Percentiles rank a stretch among this genome's conserved stretches.
These are phyloP conservation scores for Boletellus ananas DNA, from an alignment of 768 basidiomycete genomes.

Conservation along the genomic window DNA sequence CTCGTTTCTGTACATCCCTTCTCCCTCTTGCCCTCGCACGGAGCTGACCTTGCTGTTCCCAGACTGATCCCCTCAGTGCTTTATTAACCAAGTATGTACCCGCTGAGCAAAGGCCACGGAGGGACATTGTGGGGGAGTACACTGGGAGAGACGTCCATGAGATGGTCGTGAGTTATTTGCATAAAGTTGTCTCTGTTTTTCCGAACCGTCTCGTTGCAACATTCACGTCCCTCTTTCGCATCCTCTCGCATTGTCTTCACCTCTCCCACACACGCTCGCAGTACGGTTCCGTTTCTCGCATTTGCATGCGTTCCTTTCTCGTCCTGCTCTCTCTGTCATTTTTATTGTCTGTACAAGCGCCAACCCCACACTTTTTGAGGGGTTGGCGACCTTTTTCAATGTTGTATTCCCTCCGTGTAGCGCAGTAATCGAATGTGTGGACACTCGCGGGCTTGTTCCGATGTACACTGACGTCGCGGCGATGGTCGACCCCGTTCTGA, in stretches of 20 bases:
- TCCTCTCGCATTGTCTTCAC: constrained; percentile 3
- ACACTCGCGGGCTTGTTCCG: background rate
- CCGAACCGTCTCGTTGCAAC: background rate
- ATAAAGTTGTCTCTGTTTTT: constrained; percentile 12
- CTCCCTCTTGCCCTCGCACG: background rate
- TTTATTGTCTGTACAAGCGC: constrained; percentile 24
- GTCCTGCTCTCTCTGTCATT: constrained; percentile 14
- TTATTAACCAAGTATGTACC: constrained; percentile 83
- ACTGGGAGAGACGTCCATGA: constrained; percentile 68
- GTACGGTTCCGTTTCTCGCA: constrained; percentile 19
- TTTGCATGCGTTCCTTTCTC: constrained; percentile 19
- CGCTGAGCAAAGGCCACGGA: constrained; percentile 66
- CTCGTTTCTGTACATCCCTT: constrained; percentile 3
- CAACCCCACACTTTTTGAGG: constrained; percentile 1
- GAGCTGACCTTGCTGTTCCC: constrained; percentile 3
- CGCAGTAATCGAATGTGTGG: constrained; percentile 19
- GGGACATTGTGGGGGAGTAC: constrained; percentile 77
- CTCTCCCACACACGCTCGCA: constrained; percentile 12
- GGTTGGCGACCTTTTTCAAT: constrained; percentile 13
- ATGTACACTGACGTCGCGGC: background rate
- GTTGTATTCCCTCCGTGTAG: constrained; percentile 22
- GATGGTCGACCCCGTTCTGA: constrained; percentile 12
- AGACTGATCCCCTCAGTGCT: constrained; percentile 83
- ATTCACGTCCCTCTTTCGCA: constrained; percentile 9
- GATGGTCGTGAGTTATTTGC: constrained; percentile 61